phyloP scores from a whole-genome alignment of 495 filamentous ascomycete genomes.

The Sphaerosporella brunnea region DNA sequence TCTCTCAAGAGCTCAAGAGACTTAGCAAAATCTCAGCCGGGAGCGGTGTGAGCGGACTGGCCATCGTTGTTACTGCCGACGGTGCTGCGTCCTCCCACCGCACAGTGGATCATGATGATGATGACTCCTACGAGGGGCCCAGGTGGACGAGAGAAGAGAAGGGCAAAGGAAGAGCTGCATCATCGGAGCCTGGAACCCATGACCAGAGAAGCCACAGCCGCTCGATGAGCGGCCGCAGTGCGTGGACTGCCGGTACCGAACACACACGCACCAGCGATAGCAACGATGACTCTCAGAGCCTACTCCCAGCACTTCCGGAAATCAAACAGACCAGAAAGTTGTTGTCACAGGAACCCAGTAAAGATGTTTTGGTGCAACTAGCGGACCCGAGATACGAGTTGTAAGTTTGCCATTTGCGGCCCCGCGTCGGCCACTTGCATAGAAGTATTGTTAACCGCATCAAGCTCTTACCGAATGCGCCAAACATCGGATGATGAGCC shows the following conservation, averaged over 20 bases:
- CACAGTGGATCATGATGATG: conserved; percentile 12
- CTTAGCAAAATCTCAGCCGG: conserved; percentile 24
- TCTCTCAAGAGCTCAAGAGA: conserved; percentile 18
- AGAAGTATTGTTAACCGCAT: conserved; percentile 9
- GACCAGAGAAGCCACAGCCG: conserved; percentile 5
- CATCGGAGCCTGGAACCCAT: conserved; percentile 10
- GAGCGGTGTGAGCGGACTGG: conserved; percentile 22
- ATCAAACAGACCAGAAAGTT: conserved; percentile 13
- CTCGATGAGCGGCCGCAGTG: not conserved
- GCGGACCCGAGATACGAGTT: conserved; percentile 21
- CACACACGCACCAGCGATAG: not conserved
- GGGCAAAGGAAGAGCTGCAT: conserved; percentile 20
- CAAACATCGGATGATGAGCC: conserved; percentile 21
- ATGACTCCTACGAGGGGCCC: conserved; percentile 9
- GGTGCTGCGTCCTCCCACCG: conserved; percentile 15
- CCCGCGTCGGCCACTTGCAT: not conserved
- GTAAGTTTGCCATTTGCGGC: conserved; percentile 10
- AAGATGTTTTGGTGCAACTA: conserved; percentile 21
- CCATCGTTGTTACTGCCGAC: conserved; percentile 22
- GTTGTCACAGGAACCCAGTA: conserved; percentile 17
- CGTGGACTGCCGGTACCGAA: not conserved
- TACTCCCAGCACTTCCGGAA: conserved; percentile 1
- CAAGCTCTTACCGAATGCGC: conserved; percentile 24
- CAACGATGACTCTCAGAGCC: conserved; percentile 3
- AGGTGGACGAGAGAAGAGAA: conserved; percentile 22